Conservation (phyloP, 495 filamentous ascomycete species). For the Bacidia rubella region DNA sequence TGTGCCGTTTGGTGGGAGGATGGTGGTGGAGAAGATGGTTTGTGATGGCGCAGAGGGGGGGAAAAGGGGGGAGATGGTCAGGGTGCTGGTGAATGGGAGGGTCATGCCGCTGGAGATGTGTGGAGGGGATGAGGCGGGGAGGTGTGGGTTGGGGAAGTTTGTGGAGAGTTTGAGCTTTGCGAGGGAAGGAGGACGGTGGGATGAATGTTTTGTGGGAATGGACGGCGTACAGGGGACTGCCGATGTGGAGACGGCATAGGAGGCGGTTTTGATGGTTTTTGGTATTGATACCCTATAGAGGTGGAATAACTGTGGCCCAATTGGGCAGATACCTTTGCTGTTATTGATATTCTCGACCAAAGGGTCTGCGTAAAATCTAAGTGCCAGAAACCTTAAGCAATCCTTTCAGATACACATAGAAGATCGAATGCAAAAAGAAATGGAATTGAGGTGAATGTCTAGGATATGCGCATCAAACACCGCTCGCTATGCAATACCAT, state of each 20-base stretch:
- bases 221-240: neutral
- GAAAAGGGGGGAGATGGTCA: conserved; percentile 46
- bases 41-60: conserved; percentile 34
- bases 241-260: neutral
- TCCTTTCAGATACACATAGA: no score
- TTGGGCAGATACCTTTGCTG: no score
- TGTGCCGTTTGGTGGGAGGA: conserved; percentile 64
- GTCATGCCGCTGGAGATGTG: conserved; percentile 60
- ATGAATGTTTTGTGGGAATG: conserved; percentile 41
- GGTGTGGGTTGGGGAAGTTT: conserved; percentile 52
- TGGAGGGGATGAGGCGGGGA: conserved; percentile 47
- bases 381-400: no score
- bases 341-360: no score
- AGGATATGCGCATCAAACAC: neutral
- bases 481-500: neutral
- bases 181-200: conserved; percentile 55
- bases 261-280: no score
- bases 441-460: neutral
- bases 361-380: no score
- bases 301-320: no score
- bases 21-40: conserved; percentile 75
- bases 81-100: conserved; percentile 69
- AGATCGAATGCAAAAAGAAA: no score
- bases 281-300: no score
- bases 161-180: conserved; percentile 61